Conservation (phyloP, 768 basidiomycete species). For the Naematelia encephala region DNA sequence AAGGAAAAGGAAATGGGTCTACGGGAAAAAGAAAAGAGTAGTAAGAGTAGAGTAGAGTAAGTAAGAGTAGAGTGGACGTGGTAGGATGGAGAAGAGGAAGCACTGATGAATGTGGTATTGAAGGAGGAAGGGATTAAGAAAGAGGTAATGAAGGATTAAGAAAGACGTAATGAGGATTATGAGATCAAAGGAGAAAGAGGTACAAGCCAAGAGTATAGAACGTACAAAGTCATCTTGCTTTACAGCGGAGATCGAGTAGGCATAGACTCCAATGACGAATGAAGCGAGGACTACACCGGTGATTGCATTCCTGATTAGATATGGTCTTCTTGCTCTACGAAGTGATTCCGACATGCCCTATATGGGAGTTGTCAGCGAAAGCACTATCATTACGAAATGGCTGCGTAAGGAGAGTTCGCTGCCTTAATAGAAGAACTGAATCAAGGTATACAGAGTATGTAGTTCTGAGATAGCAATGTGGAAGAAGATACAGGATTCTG, state of each 20-base stretch:
- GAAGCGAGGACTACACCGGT: slow-evolving; percentile 68
- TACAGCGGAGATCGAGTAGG: slow-evolving; percentile 89
- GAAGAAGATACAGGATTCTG: no score
- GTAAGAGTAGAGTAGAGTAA: no score
- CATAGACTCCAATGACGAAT: slow-evolving; percentile 79
- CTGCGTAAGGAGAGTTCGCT: no score
- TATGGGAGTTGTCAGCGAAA: not conserved
- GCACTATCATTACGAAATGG: no score
- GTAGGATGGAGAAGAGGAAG: not conserved
- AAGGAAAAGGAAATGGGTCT: no score
- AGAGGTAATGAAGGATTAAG: not conserved
- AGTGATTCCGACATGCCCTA: not conserved
- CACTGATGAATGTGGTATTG: not conserved
- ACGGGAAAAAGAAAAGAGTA: not conserved
- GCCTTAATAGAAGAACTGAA: no score
- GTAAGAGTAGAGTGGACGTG: no score
- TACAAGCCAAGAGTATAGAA: not conserved
- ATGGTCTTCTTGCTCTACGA: slow-evolving; percentile 77
- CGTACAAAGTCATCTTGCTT: slow-evolving; percentile 78
- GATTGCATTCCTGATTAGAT: slow-evolving; percentile 70
- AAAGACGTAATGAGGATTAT: not conserved
- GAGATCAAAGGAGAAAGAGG: slow-evolving; percentile 2
- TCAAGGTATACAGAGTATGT: no score
- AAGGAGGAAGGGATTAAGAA: not conserved
- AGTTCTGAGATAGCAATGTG: no score